A percentile compares a stretch with the other conserved stretches of the same genome.
These are phyloP conservation scores for Zasmidium cellare DNA, from an alignment of 2,329 filamentous ascomycete species.

Conservation along the genomic window DNA sequence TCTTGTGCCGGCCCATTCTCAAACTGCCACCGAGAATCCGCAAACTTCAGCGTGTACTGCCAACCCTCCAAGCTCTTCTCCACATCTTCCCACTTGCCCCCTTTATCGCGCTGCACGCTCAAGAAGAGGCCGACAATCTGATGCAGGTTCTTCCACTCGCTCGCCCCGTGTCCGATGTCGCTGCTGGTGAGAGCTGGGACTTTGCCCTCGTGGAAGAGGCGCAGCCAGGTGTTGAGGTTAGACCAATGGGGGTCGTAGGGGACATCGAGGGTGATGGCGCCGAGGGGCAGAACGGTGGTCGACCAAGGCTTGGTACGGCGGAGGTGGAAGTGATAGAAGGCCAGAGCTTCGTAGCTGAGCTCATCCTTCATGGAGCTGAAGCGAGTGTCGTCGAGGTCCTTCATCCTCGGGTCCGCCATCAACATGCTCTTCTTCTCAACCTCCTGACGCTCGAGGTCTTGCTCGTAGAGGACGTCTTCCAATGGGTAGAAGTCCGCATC, in stretches of 20 bases:
- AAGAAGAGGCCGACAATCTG: background rate
- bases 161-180: background rate
- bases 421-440: too few relatives aligned
- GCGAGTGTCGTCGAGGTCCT: background rate
- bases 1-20: background rate
- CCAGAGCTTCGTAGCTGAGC: too few relatives aligned
- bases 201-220: background rate
- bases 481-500: too few relatives aligned
- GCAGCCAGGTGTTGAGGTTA: constrained; percentile 2
- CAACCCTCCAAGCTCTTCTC: background rate
- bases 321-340: too few relatives aligned
- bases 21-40: background rate
- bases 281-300: background rate
- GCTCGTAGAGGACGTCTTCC: too few relatives aligned
- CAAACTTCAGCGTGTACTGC: background rate
- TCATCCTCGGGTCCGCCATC: too few relatives aligned
- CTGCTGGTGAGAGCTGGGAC: background rate
- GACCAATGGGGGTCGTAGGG: background rate
- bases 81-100: background rate
- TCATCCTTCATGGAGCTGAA: background rate
- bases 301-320: too few relatives aligned
- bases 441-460: too few relatives aligned
- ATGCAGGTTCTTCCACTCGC: background rate
- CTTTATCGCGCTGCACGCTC: background rate
- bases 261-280: background rate